Conservation (phyloP, 176 grass and related monocot species). For the Thinopyrum elongatum region DNA sequence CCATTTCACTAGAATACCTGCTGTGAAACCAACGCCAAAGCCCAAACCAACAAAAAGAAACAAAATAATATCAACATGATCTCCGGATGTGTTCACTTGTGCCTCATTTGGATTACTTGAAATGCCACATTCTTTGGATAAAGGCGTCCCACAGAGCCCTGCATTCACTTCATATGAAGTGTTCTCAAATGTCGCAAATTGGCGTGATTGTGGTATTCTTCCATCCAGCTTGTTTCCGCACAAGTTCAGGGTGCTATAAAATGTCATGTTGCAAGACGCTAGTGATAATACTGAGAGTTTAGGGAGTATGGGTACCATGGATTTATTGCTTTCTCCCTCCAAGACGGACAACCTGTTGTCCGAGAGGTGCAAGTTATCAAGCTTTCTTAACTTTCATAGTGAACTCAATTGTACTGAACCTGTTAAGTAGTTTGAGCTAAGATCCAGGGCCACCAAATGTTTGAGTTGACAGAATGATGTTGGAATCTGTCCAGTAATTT, state of each 20-base stretch:
- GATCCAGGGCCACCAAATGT: not conserved
- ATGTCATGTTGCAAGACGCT: not conserved
- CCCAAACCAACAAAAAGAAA: not conserved
- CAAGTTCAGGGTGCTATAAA: too few relatives aligned
- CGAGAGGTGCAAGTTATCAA: not conserved
- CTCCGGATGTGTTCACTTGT: not conserved
- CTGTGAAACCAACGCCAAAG: not conserved
- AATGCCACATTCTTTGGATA: not conserved
- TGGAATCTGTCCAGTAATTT: slow-evolving; percentile 20
- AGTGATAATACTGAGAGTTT: too few relatives aligned
- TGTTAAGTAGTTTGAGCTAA: not conserved
- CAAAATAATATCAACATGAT: not conserved
- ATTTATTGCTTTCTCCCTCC: not conserved
- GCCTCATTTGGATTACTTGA: not conserved
- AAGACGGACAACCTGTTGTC: slow-evolving; percentile 1
- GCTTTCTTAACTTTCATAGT: not conserved
- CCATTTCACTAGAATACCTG: not conserved
- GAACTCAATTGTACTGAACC: not conserved
- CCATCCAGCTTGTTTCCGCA: too few relatives aligned
- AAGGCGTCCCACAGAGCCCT: too few relatives aligned
- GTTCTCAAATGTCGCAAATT: too few relatives aligned
- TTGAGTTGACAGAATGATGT: not conserved
- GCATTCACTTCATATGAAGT: too few relatives aligned
- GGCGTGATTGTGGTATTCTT: too few relatives aligned
- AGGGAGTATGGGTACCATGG: not conserved